Evolutionary conservation across 805 yeast species (phyloP).

Genomic region (Saccharomycopsis babjevae): DNA sequence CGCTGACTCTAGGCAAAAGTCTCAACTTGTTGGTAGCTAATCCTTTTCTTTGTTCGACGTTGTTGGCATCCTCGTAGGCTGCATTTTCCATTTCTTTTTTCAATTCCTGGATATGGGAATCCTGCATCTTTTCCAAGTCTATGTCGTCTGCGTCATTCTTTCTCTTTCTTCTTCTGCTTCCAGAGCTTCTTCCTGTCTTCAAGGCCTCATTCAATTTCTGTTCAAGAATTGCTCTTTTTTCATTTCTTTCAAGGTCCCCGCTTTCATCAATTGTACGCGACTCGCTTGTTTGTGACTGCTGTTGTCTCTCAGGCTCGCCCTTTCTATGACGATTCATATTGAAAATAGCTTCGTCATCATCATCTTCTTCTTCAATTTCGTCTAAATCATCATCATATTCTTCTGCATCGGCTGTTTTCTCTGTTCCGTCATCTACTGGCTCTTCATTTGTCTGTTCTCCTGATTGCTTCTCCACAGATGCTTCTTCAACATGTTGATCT

Average conservation of each 20-base stretch:
- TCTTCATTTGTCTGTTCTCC: background rate
- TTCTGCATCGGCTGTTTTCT: conserved; percentile 1
- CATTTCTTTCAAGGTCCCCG: conserved; percentile 23
- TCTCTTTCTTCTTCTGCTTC: conserved; percentile 44
- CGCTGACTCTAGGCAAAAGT: conserved; percentile 69
- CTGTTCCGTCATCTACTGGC: conserved; percentile 19
- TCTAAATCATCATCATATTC: conserved; percentile 22
- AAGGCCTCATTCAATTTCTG: conserved; percentile 70
- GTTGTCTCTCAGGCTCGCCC: conserved; percentile 16
- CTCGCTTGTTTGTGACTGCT: conserved; percentile 12
- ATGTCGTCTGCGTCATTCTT: conserved; percentile 56
- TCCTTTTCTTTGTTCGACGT: conserved; percentile 34
- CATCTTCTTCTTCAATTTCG: conserved; percentile 23
- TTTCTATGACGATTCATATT: conserved; percentile 9
- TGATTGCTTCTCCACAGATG: background rate
- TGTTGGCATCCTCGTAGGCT: conserved; percentile 62
- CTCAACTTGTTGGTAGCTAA: conserved; percentile 58
- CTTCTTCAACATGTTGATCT: background rate
- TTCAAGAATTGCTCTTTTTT: conserved; percentile 70
- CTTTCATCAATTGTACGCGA: conserved; percentile 20
- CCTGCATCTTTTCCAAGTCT: conserved; percentile 91
- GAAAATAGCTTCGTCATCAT: conserved; percentile 10
- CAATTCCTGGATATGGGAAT: conserved; percentile 71
- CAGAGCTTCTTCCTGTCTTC: conserved; percentile 41
- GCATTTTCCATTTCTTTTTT: conserved; percentile 87